Conservation (phyloP, 257 asterid genomes). For the Solanum rostratum region DNA sequence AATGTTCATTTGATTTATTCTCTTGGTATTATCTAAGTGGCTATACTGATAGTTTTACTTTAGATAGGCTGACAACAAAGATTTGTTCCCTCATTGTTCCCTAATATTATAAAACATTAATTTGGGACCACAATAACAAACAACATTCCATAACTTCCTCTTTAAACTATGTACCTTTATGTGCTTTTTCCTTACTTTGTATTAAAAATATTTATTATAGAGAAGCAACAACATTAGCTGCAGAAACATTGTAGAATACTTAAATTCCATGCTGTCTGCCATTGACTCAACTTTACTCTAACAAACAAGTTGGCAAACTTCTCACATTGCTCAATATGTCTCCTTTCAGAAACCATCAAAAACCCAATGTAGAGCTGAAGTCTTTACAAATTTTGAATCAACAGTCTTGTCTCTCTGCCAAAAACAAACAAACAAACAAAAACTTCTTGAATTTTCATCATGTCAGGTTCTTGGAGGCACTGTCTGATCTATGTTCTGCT, state of each 20-base stretch:
- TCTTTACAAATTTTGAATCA: slow-evolving; percentile 11
- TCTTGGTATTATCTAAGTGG: slow-evolving; percentile 7
- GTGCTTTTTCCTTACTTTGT: background rate
- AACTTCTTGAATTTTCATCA: slow-evolving; percentile 12
- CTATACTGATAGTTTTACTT: slow-evolving; percentile 15
- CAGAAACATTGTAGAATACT: slow-evolving; percentile 23
- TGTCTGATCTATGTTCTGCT: slow-evolving; percentile 35
- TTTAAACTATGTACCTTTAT: slow-evolving; percentile 9
- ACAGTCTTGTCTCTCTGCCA: background rate
- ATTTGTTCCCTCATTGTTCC: slow-evolving; percentile 33
- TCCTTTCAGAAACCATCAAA: slow-evolving; percentile 26
- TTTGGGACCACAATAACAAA: slow-evolving; percentile 22
- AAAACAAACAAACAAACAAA: background rate
- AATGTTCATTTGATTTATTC: background rate
- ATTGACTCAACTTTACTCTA: slow-evolving; percentile 53
- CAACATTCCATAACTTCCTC: slow-evolving; percentile 15
- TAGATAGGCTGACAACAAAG: slow-evolving; percentile 32
- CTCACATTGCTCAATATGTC: slow-evolving; percentile 48
- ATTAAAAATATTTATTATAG: slow-evolving; percentile 10
- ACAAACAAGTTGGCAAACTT: slow-evolving; percentile 59
- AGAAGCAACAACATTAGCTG: slow-evolving; percentile 21
- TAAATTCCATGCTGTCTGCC: slow-evolving; percentile 55
- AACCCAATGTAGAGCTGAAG: slow-evolving; percentile 13
- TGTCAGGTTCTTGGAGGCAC: slow-evolving; percentile 41
- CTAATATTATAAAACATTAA: background rate